Evolutionary conservation across 495 filamentous ascomycete genomes (phyloP).

Genomic region (Penicillium silybi): DNA sequence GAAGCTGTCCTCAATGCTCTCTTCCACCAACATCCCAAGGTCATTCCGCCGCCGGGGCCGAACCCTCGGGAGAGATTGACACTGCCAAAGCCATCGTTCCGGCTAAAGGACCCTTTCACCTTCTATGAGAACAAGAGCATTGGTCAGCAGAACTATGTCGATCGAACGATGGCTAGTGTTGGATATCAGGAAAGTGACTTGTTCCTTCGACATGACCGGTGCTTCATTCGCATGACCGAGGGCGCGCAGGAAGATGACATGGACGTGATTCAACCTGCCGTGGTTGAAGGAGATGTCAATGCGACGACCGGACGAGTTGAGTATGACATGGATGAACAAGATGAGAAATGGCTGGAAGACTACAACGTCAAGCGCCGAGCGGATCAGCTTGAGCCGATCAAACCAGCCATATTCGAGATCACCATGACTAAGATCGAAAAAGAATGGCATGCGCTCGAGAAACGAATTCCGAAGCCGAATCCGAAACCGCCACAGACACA

Average conservation of each 20-base stretch:
- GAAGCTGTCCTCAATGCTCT: slow-evolving; percentile 60
- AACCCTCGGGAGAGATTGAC: slow-evolving; percentile 65
- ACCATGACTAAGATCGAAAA: slow-evolving; percentile 99
- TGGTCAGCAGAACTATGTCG: slow-evolving; percentile 68
- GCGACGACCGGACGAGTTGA: slow-evolving; percentile 74
- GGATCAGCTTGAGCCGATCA: slow-evolving; percentile 73
- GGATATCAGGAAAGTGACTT: slow-evolving; percentile 94
- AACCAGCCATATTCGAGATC: slow-evolving; percentile 90
- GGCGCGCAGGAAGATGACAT: slow-evolving; percentile 77
- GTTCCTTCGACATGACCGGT: slow-evolving; percentile 71
- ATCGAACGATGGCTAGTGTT: slow-evolving; percentile 87
- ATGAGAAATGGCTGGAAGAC: slow-evolving; percentile 89
- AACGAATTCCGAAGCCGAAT: slow-evolving; percentile 91
- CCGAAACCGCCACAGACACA: slow-evolving; percentile 94
- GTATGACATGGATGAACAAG: slow-evolving; percentile 99
- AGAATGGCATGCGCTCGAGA: slow-evolving; percentile 95
- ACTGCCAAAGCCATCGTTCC: slow-evolving; percentile 59
- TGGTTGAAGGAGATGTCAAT: slow-evolving; percentile 59
- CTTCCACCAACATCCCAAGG: slow-evolving; percentile 53
- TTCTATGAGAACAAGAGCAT: slow-evolving; percentile 58
- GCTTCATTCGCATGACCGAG: slow-evolving; percentile 74
- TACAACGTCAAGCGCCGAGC: slow-evolving; percentile 72
- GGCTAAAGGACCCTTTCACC: slow-evolving; percentile 54
- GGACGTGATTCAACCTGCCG: slow-evolving; percentile 57
- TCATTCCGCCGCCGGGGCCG: slow-evolving; percentile 58